phyloP scores from a whole-genome alignment of 1,284 basidiomycete species.

The Trametes versicolor region DNA sequence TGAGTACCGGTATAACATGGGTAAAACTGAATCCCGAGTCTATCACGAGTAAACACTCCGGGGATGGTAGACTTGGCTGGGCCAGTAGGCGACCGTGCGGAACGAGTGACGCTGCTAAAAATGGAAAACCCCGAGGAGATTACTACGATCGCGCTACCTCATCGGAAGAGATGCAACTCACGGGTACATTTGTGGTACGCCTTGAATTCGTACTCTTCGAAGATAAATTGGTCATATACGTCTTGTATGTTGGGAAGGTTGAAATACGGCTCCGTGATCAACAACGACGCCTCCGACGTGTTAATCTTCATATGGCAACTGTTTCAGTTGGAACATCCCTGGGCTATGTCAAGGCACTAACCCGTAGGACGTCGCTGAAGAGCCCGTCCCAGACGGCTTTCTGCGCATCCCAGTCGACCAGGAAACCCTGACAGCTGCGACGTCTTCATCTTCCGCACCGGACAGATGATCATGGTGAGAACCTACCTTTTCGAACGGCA shows the following conservation, averaged over 20 bases:
- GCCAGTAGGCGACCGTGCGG: conserved; percentile 76
- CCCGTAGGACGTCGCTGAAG: conserved; percentile 75
- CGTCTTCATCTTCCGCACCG: conserved; percentile 15
- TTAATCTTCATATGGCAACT: conserved; percentile 62
- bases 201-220: conserved; percentile 95
- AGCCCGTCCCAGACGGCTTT: conserved; percentile 91
- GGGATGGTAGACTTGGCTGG: conserved; percentile 54
- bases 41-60: conserved; percentile 86
- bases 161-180: conserved; percentile 53
- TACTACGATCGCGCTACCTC: conserved; percentile 25
- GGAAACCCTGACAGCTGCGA: conserved; percentile 71
- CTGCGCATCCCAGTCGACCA: conserved; percentile 93
- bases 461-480: conserved; percentile 14
- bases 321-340: conserved; percentile 7
- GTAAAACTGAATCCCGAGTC: conserved; percentile 95
- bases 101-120: conserved; percentile 78
- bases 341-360: conserved; percentile 48
- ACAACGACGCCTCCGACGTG: conserved; percentile 73
- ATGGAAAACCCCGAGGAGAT: conserved; percentile 27
- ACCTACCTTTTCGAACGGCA: conserved; percentile 88
- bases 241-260: conserved; percentile 92
- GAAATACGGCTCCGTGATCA: conserved; percentile 95
- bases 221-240: conserved; percentile 92
- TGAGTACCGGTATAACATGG: conserved; percentile 88
- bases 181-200: conserved; percentile 85